Conservation (phyloP, 2,329 filamentous ascomycete species). For the Exophiala viscosa region DNA sequence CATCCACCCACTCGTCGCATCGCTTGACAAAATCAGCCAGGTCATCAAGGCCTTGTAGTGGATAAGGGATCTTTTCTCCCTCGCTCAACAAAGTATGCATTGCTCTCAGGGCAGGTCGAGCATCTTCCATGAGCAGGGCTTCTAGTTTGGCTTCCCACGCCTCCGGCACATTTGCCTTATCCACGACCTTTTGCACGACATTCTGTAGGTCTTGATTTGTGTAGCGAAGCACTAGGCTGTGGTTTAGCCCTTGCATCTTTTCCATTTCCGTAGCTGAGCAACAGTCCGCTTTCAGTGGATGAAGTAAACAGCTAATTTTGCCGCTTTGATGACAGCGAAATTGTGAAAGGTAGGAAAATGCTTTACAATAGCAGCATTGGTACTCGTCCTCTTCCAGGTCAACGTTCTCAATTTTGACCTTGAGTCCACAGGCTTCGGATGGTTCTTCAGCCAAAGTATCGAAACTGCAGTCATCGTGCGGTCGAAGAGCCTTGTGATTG, state of each 20-base stretch:
- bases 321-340: constrained; percentile 79
- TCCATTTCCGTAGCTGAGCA: constrained; percentile 66
- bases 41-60: constrained; percentile 74
- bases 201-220: constrained; percentile 65
- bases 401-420: constrained; percentile 63
- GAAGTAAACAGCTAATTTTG: constrained; percentile 76
- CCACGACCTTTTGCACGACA: constrained; percentile 70
- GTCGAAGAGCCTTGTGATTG: constrained; percentile 56
- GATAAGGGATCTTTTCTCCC: constrained; percentile 93
- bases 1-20: constrained; percentile 97
- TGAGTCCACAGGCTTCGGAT: constrained; percentile 54
- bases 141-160: constrained; percentile 88
- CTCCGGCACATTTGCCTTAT: constrained; percentile 82
- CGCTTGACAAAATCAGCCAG: constrained; percentile 88
- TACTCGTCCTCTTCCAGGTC: constrained; percentile 88
- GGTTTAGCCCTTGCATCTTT: constrained; percentile 65
- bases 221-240: constrained; percentile 74
- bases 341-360: constrained; percentile 84
- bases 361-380: constrained; percentile 87
- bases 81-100: constrained; percentile 81
- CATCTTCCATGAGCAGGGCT: constrained; percentile 75
- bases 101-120: constrained; percentile 78
- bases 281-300: constrained; percentile 76
- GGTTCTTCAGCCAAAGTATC: constrained; percentile 33
- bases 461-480: constrained; percentile 53